Base-by-base conservation (phyloP, 163 green algal genomes). In the Scenedesmus sp. region DNA sequence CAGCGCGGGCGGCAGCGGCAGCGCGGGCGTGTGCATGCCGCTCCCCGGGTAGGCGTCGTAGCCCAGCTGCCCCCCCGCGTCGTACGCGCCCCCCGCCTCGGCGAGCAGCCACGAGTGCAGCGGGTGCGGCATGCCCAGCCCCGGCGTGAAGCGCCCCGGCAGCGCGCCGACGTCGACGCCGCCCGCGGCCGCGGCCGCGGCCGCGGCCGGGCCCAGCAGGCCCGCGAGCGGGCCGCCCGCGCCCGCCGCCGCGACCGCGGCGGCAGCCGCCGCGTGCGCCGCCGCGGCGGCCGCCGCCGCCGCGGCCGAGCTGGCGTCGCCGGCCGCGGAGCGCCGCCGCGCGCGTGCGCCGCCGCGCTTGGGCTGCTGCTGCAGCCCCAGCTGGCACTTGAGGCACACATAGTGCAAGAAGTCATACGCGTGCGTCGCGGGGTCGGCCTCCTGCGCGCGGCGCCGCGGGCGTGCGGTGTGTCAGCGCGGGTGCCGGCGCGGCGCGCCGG, bases 381-480 rank as follows among this genome's bases (percentile, higher is more conserved):
- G 34, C 36, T 77, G 69, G 44, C 69, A 77, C n/a, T 77, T 67
- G 24, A 29, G 14, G 42, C 69, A 77, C 11, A 77, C 34, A 26
- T 67, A 77, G n/a, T 77, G 53, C 69, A 77, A 47, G 51, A 77
- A 77, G 54, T 77, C 54, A 47, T 77, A 77, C 36, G 53, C 31
- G 36, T 77, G 69, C 5, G 14, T 31, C 2, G 36, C 20, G 18
- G 69, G 69, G n/a, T 77, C 54, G 15, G 33, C 51, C 24, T 77
- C 53, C 69, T 77, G 69, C 53, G n/a, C n/a, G n/a, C n/a, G n/a
- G n/a, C n/a, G n/a, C n/a, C n/a, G n/a, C n/a, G n/a, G n/a, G n/a
- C n/a, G n/a, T n/a, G n/a, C n/a, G n/a, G n/a, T n/a, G n/a, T n/a
- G n/a, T n/a, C n/a, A n/a, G n/a, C n/a, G n/a, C n/a, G n/a, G n/a